Evolutionary conservation across 371 early-diverging fungal species (phyloP).

Genomic region (Smittium culicis): DNA sequence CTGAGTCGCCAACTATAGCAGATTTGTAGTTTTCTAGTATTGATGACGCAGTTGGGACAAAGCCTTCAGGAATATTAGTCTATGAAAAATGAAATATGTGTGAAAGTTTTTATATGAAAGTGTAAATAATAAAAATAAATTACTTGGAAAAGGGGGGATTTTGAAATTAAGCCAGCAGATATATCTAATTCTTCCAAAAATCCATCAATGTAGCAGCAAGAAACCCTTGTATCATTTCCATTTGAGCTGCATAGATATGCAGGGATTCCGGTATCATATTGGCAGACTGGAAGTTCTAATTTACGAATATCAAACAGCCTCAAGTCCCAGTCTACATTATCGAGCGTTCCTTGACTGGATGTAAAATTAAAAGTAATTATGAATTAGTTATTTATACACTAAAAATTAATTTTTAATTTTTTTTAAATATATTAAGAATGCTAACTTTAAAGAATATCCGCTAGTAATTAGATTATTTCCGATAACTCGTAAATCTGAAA

Average conservation of each 20-base stretch:
- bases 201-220: conserved; percentile 33
- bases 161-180: background rate
- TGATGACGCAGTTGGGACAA: conserved; percentile 15
- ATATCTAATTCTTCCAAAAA: conserved; percentile 29
- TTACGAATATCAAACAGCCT: conserved; percentile 74
- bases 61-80: conserved; percentile 14
- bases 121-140: too few relatives aligned
- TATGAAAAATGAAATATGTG: too few relatives aligned
- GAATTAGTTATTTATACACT: conserved; percentile 11
- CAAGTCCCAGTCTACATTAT: conserved; percentile 52
- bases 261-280: conserved; percentile 43
- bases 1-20: conserved; percentile 22
- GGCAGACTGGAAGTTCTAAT: conserved; percentile 45
- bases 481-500: conserved; percentile 9
- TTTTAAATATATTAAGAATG: background rate
- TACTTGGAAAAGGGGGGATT: background rate
- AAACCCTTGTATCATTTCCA: conserved; percentile 58
- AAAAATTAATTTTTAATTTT: background rate
- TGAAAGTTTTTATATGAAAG: too few relatives aligned
- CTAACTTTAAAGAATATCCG: conserved; percentile 4
- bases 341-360: too few relatives aligned
- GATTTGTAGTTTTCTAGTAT: conserved; percentile 17
- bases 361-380: too few relatives aligned
- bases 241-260: conserved; percentile 52
- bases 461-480: conserved; percentile 12